Conservation (phyloP, 1,139 yeast species). For the Saccharomycopsis phalli region DNA sequence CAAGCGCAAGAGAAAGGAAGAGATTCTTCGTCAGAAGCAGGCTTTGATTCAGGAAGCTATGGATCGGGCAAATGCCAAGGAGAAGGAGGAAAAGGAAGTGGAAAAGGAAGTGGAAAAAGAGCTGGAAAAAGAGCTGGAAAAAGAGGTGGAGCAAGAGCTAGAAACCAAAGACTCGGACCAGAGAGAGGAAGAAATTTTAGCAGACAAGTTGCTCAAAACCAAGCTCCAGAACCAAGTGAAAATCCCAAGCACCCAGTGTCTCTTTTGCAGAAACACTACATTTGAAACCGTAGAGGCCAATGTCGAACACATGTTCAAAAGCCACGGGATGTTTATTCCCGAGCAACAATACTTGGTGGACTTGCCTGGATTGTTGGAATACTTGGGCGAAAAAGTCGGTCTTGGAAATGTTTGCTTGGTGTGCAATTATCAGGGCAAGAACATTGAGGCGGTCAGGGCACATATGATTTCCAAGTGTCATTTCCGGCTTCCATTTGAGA, state of each 20-base stretch:
- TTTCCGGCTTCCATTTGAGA: conserved; percentile 81
- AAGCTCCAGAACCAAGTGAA: conserved; percentile 56
- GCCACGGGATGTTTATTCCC: conserved; percentile 82
- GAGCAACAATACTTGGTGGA: conserved; percentile 65
- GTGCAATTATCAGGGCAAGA: conserved; percentile 77
- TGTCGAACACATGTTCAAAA: conserved; percentile 64
- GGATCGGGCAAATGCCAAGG: conserved; percentile 24
- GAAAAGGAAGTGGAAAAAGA: background rate
- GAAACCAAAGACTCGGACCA: conserved; percentile 20
- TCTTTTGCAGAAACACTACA: conserved; percentile 58
- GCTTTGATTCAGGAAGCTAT: conserved; percentile 14
- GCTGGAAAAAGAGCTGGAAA: conserved; percentile 21
- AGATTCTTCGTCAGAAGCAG: conserved; percentile 11
- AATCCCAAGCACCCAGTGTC: conserved; percentile 65
- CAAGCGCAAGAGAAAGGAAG: conserved; percentile 58
- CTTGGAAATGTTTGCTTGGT: conserved; percentile 78
- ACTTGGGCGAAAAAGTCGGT: conserved; percentile 76
- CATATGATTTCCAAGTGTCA: conserved; percentile 85
- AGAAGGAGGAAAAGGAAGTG: conserved; percentile 25
- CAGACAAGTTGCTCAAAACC: conserved; percentile 44
- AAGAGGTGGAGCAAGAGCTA: conserved; percentile 21
- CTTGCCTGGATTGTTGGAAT: conserved; percentile 59
- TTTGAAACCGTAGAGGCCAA: conserved; percentile 49
- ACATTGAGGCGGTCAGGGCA: conserved; percentile 79
- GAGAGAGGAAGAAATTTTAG: conserved; percentile 27